Evolutionary conservation across 2,329 filamentous ascomycete genomes (phyloP), one percentile per base, ranked within the genome.

Genomic region (Sarocladiaceae sp.): DNA sequence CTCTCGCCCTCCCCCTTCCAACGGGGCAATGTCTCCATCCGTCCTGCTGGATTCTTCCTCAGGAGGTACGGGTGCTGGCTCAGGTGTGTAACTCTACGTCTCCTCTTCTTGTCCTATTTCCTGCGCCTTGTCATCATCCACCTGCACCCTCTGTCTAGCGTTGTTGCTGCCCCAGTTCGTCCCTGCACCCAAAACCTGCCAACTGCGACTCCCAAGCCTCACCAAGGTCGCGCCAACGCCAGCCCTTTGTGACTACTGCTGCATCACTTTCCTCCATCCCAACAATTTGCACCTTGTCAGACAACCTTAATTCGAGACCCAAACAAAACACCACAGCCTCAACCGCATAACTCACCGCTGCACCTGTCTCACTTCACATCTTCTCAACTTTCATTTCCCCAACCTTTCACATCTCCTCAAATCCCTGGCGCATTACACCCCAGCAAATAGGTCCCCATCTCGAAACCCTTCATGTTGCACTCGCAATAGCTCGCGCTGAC

Each of bases 21-120:
- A 27, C 37, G 37, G 37, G 37, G 37, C 37, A 29, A 41, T 41
- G 37, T 24, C 37, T 41, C 37, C 37, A 41, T 41, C 37, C 15
- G 37, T 24, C 21, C 12, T 41, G 37, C 37, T 41, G 37, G 37
- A 41, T 41, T 24, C 37, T 27, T 27, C 37, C 26, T 18, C 37
- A 41, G 37, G 37, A 41, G 24, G 37, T 19, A 16, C 37, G n/a
- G n/a, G n/a, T n/a, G n/a, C n/a, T n/a, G n/a, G n/a, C n/a, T n/a
- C n/a, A 41, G 37, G 37, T 41, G 37, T 41, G 37, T 41, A 41
- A 27, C 24, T 29, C 24, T 18, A 16, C 9, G 18, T 29, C 4
- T 29, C 16, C 5, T 12, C 16, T 33, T 33, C 31, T 19, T 12
- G 33, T 19, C 11, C 15, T 20, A 4, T 4, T 19, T 35, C 7